A percentile compares a stretch with the other conserved stretches of the same genome.
These are phyloP conservation scores for Coniochaeta prunicola DNA, from an alignment of 2,329 filamentous ascomycete species.

Conservation along the genomic window DNA sequence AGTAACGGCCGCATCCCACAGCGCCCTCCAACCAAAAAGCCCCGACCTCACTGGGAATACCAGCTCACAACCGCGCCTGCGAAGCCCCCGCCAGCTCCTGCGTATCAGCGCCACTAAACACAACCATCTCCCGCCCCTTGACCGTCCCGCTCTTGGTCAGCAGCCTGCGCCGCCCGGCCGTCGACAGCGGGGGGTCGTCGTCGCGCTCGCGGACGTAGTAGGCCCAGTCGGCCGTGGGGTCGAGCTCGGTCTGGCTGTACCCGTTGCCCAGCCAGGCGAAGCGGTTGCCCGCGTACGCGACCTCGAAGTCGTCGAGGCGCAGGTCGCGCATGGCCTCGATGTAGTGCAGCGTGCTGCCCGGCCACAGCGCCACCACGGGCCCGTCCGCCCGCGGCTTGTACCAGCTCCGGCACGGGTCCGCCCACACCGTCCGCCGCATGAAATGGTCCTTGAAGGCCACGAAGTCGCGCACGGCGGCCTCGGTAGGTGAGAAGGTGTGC, in stretches of 20 bases:
- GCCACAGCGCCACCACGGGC: slow-evolving; percentile 35
- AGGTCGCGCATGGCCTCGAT: slow-evolving; percentile 38
- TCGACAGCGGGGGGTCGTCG: slow-evolving; percentile 21
- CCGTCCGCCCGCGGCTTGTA: slow-evolving; percentile 38
- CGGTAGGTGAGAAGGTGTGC: slow-evolving; percentile 32
- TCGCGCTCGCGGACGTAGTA: slow-evolving; percentile 29
- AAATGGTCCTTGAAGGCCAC: slow-evolving; percentile 33
- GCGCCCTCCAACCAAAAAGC: too few relatives aligned
- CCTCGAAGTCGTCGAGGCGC: slow-evolving; percentile 37
- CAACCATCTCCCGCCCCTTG: slow-evolving; percentile 8
- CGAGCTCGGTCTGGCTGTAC: slow-evolving; percentile 31
- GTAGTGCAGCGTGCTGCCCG: slow-evolving; percentile 39
- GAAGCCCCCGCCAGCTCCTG: neutral
- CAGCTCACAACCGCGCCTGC: neutral
- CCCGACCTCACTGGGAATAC: too few relatives aligned
- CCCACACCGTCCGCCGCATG: slow-evolving; percentile 36
- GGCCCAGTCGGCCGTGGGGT: slow-evolving; percentile 28
- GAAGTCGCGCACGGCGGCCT: slow-evolving; percentile 40
- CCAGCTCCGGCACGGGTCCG: slow-evolving; percentile 34
- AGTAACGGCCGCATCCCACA: too few relatives aligned
- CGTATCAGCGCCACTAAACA: slow-evolving; percentile 9
- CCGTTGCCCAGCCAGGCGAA: slow-evolving; percentile 35
- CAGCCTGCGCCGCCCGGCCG: slow-evolving; percentile 14
- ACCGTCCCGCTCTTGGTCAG: slow-evolving; percentile 19
- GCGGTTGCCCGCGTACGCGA: slow-evolving; percentile 27